These are phyloP conservation scores for Escovopsis weberi DNA, from an alignment of 2,329 filamentous ascomycete species.

Conservation along the genomic window DNA sequence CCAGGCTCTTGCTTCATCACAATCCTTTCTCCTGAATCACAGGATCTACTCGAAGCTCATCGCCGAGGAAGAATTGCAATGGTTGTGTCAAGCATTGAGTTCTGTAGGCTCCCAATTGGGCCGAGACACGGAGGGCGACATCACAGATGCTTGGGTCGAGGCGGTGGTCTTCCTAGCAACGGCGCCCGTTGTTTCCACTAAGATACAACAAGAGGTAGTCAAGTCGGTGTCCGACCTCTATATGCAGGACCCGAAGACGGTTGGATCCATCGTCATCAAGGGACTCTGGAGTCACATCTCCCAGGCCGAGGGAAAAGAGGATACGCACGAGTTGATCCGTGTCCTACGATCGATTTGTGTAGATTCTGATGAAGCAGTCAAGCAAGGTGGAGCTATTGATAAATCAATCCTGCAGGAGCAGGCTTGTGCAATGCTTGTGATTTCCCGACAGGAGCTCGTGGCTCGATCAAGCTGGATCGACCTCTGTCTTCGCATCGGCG, in stretches of 20 bases:
- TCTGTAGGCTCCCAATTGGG: slow-evolving; percentile 42
- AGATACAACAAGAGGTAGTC: slow-evolving; percentile 48
- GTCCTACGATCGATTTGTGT: slow-evolving; percentile 50
- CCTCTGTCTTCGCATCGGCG: slow-evolving; percentile 59
- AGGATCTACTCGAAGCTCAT: slow-evolving; percentile 72
- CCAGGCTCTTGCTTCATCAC: slow-evolving; percentile 59
- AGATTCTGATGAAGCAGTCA: slow-evolving; percentile 33
- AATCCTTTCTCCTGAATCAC: slow-evolving; percentile 73
- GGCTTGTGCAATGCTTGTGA: slow-evolving; percentile 60
- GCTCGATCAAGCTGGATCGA: slow-evolving; percentile 79
- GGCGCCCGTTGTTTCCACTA: slow-evolving; percentile 43
- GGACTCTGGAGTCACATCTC: slow-evolving; percentile 73
- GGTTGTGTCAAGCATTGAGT: slow-evolving; percentile 58
- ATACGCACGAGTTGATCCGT: slow-evolving; percentile 46
- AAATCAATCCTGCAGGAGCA: slow-evolving; percentile 46
- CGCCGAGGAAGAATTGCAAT: slow-evolving; percentile 59
- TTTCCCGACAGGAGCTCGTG: slow-evolving; percentile 66
- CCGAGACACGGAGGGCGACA: slow-evolving; percentile 30
- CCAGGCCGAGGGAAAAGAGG: slow-evolving; percentile 60
- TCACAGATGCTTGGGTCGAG: slow-evolving; percentile 65
- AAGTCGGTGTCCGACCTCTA: slow-evolving; percentile 52
- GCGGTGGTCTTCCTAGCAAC: slow-evolving; percentile 68
- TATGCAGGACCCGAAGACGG: slow-evolving; percentile 36
- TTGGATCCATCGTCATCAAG: slow-evolving; percentile 49
- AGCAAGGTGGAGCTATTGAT: slow-evolving; percentile 27